phyloP scores from a whole-genome alignment of 2,329 filamentous ascomycete genomes.

The Thyridium curvatum region DNA sequence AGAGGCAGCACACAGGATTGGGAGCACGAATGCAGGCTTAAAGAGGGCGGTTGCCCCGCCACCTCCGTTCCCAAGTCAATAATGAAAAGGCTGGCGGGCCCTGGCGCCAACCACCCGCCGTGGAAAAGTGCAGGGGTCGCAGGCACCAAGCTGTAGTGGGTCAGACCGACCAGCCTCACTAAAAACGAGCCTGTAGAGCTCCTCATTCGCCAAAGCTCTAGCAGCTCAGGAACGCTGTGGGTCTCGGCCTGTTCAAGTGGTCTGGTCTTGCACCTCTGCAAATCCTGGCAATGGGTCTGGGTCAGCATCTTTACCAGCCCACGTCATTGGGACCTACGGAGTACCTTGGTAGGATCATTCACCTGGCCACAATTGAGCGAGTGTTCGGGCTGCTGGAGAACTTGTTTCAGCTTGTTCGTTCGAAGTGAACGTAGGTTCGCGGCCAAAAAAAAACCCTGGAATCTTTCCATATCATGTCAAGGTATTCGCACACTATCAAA shows the following conservation, averaged over 20 bases:
- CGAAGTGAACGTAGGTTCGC: too few relatives aligned
- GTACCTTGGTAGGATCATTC: not conserved
- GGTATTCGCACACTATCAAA: too few relatives aligned
- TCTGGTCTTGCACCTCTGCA: constrained; percentile 1
- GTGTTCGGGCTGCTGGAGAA: too few relatives aligned
- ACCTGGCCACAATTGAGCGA: too few relatives aligned
- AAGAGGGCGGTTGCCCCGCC: constrained; percentile 42
- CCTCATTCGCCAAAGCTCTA: too few relatives aligned
- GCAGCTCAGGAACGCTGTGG: too few relatives aligned
- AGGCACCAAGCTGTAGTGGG: not conserved
- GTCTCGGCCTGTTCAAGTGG: not conserved
- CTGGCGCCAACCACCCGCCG: not conserved
- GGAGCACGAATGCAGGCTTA: constrained; percentile 15
- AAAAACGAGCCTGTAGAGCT: too few relatives aligned
- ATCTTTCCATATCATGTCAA: too few relatives aligned
- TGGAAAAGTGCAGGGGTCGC: constrained; percentile 21
- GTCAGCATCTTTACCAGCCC: too few relatives aligned
- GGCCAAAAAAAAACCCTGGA: too few relatives aligned
- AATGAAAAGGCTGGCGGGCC: constrained; percentile 24
- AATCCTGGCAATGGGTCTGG: not conserved
- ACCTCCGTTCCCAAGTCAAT: constrained; percentile 31
- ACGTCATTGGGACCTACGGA: not conserved
- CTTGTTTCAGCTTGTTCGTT: too few relatives aligned
- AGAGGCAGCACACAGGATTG: too few relatives aligned
- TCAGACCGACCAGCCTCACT: not conserved